Evolutionary conservation across 768 basidiomycete genomes (phyloP).

Genomic region (Rubroboletus satanas): DNA sequence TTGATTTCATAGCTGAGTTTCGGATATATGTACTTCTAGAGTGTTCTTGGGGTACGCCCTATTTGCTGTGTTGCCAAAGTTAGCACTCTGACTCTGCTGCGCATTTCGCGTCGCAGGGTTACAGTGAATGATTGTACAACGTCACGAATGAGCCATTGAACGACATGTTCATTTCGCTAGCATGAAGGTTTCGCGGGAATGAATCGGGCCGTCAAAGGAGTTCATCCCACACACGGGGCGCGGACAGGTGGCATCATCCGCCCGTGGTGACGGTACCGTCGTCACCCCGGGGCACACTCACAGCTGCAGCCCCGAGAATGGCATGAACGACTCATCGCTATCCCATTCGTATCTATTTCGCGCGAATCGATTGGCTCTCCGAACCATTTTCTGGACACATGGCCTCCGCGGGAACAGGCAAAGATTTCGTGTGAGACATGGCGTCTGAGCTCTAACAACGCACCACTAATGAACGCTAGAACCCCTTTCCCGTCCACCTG

Average conservation of each 20-base stretch:
- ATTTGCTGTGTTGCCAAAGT: constrained; percentile 1
- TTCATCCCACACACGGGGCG: neutral
- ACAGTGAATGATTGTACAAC: neutral
- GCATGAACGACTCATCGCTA: neutral
- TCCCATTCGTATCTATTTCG: neutral
- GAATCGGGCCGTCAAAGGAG: constrained; percentile 11
- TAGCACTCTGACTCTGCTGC: neutral
- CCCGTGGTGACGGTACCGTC: neutral
- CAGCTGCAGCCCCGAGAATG: neutral
- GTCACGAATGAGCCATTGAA: neutral
- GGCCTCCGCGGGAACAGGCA: neutral
- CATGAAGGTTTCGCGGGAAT: constrained; percentile 17
- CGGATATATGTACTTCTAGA: neutral
- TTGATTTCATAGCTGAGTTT: constrained; percentile 8
- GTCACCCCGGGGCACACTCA: neutral
- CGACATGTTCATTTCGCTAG: neutral
- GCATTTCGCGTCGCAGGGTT: neutral
- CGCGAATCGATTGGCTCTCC: neutral
- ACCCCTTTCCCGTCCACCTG: constrained; percentile 8
- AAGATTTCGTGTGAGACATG: constrained; percentile 6
- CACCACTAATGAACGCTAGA: neutral
- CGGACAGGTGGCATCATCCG: neutral
- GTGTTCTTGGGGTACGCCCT: neutral
- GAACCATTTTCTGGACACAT: neutral
- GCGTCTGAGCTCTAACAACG: constrained; percentile 2